Evolutionary conservation across 176 grass and related monocot species (phyloP).

Genomic region (Oryza officinalis): DNA sequence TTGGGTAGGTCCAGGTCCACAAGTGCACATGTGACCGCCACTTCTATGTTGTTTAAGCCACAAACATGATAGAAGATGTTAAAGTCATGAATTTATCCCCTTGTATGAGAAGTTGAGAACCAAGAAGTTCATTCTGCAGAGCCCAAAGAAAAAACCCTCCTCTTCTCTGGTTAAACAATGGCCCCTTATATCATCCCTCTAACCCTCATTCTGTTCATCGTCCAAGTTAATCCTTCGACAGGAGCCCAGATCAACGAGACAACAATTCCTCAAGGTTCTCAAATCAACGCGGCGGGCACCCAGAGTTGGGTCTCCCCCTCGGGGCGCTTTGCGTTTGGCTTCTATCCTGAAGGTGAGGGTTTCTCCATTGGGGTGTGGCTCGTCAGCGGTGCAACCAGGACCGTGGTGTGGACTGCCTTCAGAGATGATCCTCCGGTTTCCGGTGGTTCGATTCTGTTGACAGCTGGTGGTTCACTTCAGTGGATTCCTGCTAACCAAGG

Average conservation of each 20-base stretch:
- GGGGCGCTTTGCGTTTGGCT: conserved; percentile 46
- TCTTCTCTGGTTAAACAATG: conserved; percentile 20
- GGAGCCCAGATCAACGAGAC: neutral
- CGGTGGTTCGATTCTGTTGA: conserved; percentile 33
- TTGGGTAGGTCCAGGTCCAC: neutral
- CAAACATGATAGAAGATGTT: too few species aligned
- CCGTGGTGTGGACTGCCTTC: conserved; percentile 41
- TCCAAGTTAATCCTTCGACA: neutral
- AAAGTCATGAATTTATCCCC: neutral
- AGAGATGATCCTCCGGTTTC: conserved; percentile 38
- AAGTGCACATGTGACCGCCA: neutral
- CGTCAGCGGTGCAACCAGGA: neutral
- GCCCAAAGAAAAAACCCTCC: neutral
- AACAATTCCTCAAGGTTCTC: neutral
- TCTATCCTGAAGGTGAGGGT: conserved; percentile 40
- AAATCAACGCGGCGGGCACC: neutral
- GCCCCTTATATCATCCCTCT: neutral
- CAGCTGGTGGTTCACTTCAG: conserved; percentile 36
- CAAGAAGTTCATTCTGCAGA: neutral
- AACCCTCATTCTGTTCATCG: conserved; percentile 13
- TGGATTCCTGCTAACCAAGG: conserved; percentile 37
- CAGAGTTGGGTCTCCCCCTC: conserved; percentile 47
- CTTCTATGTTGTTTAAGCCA: too few species aligned
- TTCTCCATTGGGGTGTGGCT: conserved; percentile 53
- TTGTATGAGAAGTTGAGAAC: neutral